A percentile compares a stretch with the other conserved stretches of the same genome.
Conservation (phyloP, 2,329 filamentous ascomycete species). For the Paraconiothyrium sp. region DNA sequence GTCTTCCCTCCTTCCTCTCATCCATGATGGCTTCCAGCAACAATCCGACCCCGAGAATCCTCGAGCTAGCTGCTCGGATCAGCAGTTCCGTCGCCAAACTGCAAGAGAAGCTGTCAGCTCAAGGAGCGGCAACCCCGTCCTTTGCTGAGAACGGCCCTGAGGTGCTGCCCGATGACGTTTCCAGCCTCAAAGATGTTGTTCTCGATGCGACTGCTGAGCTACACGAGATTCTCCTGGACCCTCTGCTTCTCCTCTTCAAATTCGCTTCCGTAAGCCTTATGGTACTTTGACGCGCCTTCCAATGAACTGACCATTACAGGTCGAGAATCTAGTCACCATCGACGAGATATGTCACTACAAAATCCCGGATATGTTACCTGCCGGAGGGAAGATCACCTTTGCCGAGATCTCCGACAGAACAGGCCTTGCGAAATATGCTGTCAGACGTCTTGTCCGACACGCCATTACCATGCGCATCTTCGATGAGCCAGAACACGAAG, state of each 20-base stretch:
- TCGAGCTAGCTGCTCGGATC: slow-evolving; percentile 27
- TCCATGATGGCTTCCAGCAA: slow-evolving; percentile 18
- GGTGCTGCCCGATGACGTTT: slow-evolving; percentile 15
- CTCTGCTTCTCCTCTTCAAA: slow-evolving; percentile 23
- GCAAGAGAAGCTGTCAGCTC: slow-evolving; percentile 23
- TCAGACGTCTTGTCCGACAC: slow-evolving; percentile 22
- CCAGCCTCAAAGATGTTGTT: slow-evolving; percentile 19
- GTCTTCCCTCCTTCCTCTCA: slow-evolving; percentile 8
- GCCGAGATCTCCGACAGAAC: slow-evolving; percentile 23
- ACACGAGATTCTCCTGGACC: slow-evolving; percentile 25
- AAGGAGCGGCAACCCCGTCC: slow-evolving; percentile 24
- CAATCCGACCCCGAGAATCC: slow-evolving; percentile 22
- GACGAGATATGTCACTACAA: slow-evolving; percentile 21
- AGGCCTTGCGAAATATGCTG: slow-evolving; percentile 19
- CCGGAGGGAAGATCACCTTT: slow-evolving; percentile 21
- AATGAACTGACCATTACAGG: slow-evolving; percentile 14
- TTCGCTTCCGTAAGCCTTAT: slow-evolving; percentile 19
- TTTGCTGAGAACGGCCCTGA: slow-evolving; percentile 22
- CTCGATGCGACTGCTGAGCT: slow-evolving; percentile 28
- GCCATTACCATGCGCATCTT: slow-evolving; percentile 27
- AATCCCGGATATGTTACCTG: slow-evolving; percentile 24
- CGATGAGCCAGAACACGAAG: slow-evolving; percentile 21
- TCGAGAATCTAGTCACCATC: slow-evolving; percentile 20
- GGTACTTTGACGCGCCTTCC: neutral
- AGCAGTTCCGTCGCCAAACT: slow-evolving; percentile 22